A percentile compares a stretch with the other conserved stretches of the same genome.
Conservation (phyloP, 345 rosid species). For the Arabidopsis arenosa region DNA sequence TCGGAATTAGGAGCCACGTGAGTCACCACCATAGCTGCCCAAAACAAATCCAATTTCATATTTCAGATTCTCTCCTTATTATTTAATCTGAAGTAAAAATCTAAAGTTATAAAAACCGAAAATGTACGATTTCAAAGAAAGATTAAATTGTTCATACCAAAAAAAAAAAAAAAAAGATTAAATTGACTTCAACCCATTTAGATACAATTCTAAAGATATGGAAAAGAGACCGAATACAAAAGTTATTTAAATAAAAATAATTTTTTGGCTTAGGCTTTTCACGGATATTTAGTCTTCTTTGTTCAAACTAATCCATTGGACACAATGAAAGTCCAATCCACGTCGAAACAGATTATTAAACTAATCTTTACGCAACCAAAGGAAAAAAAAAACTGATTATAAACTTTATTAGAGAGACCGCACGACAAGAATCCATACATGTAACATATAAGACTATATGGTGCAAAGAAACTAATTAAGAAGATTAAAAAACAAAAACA, state of each 20-base stretch:
- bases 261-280: not conserved
- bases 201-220: no score
- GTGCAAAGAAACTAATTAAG: slow-evolving; percentile 29
- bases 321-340: not conserved
- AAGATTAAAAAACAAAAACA: not conserved
- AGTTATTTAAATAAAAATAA: no score
- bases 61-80: slow-evolving; percentile 5
- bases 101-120: not conserved
- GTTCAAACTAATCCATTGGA: slow-evolving; percentile 5
- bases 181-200: slow-evolving; percentile 40
- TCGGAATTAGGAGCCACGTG: slow-evolving; percentile 86
- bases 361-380: not conserved
- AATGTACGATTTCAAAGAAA: not conserved
- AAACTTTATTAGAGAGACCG: slow-evolving; percentile 24
- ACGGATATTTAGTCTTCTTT: not conserved
- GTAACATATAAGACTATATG: slow-evolving; percentile 37
- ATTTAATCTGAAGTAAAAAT: not conserved
- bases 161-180: not conserved
- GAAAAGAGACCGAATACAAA: no score
- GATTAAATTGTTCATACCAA: not conserved
- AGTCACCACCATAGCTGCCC: slow-evolving; percentile 77
- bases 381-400: not conserved
- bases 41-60: slow-evolving; percentile 31
- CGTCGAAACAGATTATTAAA: not conserved
- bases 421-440: slow-evolving; percentile 36